A percentile compares a stretch with the other conserved stretches of the same genome.
phyloP scores from a whole-genome alignment of 805 yeast species.

The Candida pini region DNA sequence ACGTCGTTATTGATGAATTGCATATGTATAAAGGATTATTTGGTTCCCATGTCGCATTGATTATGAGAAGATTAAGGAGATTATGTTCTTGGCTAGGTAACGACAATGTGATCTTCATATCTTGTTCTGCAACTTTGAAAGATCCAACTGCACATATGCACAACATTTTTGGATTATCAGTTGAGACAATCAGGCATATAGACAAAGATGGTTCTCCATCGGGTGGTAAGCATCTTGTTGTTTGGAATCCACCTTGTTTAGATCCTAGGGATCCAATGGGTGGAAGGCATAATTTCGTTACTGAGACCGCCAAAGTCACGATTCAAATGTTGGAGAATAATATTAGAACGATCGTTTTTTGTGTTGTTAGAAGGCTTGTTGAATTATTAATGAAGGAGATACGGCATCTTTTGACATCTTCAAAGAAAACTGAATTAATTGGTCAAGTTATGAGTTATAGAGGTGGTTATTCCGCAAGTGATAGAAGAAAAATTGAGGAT shows the following conservation, averaged over 20 bases:
- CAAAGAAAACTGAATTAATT: conserved; percentile 39
- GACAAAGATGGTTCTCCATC: conserved; percentile 84
- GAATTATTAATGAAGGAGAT: conserved; percentile 85
- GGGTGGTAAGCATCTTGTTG: conserved; percentile 66
- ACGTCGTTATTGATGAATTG: conserved; percentile 76
- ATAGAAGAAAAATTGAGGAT: conserved; percentile 79
- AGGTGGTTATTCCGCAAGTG: conserved; percentile 88
- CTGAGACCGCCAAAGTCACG: conserved; percentile 71
- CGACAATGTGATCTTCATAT: conserved; percentile 55
- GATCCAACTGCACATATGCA: conserved; percentile 71
- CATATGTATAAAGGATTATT: conserved; percentile 88
- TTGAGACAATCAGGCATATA: conserved; percentile 48
- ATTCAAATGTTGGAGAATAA: conserved; percentile 58
- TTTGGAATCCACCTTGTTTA: conserved; percentile 81
- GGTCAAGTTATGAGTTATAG: conserved; percentile 86
- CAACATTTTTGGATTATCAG: conserved; percentile 61
- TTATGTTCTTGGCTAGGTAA: conserved; percentile 52
- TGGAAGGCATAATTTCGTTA: conserved; percentile 65
- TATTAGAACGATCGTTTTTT: conserved; percentile 82
- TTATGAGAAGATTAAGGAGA: conserved; percentile 75
- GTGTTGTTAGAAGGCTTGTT: conserved; percentile 80
- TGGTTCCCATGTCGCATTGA: conserved; percentile 86
- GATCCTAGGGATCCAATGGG: conserved; percentile 50
- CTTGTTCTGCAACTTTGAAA: conserved; percentile 91
- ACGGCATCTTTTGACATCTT: conserved; percentile 43